Conservation (phyloP, 2,329 filamentous ascomycete species). For the Colletotrichum chrysophilum region DNA sequence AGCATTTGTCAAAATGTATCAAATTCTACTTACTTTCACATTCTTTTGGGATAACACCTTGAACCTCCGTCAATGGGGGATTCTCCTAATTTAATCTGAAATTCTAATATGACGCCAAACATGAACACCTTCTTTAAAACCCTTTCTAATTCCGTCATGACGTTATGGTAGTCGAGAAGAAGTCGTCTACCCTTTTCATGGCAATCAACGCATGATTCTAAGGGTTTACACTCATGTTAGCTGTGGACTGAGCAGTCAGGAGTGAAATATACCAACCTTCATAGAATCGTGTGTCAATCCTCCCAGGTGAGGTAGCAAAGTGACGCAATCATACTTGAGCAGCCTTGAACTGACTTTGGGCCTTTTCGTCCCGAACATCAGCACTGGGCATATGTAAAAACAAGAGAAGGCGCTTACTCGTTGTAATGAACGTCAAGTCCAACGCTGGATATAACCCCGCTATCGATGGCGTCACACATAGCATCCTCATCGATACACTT, state of each 20-base stretch:
- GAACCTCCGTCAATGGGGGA: too few species aligned
- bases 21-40: too few species aligned
- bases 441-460: conserved; percentile 11
- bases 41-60: too few species aligned
- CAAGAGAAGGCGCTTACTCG: not conserved
- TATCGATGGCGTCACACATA: conserved; percentile 21
- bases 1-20: too few species aligned
- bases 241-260: accelerated
- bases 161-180: not conserved
- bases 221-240: accelerated
- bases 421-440: conserved; percentile 25
- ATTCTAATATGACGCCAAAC: accelerated
- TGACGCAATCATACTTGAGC: not conserved
- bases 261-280: not conserved
- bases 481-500: conserved; percentile 26
- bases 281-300: not conserved
- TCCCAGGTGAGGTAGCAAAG: not conserved
- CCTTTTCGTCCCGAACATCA: not conserved
- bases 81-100: too few species aligned
- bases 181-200: not conserved
- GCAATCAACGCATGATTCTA: not conserved
- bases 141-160: not conserved
- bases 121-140: accelerated
- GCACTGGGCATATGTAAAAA: accelerated
- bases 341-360: not conserved